A percentile compares a stretch with the other conserved stretches of the same genome.
phyloP scores from a whole-genome alignment of 2,329 filamentous ascomycete genomes.

The Eutypa lata region DNA sequence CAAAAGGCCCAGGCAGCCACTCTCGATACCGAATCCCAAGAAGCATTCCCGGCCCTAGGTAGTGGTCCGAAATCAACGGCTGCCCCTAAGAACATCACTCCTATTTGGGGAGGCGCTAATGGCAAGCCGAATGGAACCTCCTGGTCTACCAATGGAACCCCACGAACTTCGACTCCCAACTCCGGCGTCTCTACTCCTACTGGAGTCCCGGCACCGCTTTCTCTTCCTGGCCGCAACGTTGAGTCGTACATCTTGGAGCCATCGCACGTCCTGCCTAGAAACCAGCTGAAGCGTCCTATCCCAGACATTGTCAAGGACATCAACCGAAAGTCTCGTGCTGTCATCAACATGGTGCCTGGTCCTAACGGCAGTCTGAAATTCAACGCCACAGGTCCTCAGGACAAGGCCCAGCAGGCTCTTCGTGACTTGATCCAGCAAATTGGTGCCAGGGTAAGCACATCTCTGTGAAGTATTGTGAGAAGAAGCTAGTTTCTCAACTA shows the following conservation, averaged over 20 bases:
- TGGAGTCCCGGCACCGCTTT: constrained; percentile 54
- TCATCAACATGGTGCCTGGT: constrained; percentile 73
- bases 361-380: constrained; percentile 73
- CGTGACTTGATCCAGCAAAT: constrained; percentile 87
- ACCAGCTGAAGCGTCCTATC: constrained; percentile 80
- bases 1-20: constrained; percentile 55
- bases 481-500: background rate
- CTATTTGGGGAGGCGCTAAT: constrained; percentile 69
- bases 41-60: constrained; percentile 90
- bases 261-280: constrained; percentile 71
- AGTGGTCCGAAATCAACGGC: constrained; percentile 58
- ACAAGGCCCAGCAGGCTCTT: constrained; percentile 81
- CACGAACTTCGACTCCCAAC: constrained; percentile 60
- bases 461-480: background rate
- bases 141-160: constrained; percentile 50
- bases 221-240: constrained; percentile 77
- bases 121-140: constrained; percentile 52
- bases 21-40: constrained; percentile 82
- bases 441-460: constrained; percentile 73
- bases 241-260: constrained; percentile 73
- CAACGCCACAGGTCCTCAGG: constrained; percentile 78
- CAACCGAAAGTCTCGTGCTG: constrained; percentile 86
- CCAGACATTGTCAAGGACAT: constrained; percentile 85
- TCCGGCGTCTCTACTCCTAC: constrained; percentile 54
- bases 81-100: constrained; percentile 56